A percentile compares a stretch with the other conserved stretches of the same genome.
phyloP scores from a whole-genome alignment of 805 yeast species.

The Starmerella vaccinii region DNA sequence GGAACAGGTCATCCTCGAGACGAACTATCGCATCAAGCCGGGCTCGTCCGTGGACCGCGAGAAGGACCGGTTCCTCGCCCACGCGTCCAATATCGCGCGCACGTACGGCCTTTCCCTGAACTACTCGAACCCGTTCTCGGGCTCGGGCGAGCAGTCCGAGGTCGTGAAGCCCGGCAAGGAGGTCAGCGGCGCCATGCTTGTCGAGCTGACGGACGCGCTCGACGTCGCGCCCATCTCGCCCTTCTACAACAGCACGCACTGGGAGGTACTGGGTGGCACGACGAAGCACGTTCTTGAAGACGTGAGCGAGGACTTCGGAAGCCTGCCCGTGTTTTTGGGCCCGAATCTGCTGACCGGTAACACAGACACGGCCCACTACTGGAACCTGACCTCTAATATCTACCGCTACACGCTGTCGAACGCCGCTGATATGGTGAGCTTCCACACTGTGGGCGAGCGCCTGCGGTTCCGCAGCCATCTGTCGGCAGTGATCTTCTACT shows the following conservation, averaged over 20 bases:
- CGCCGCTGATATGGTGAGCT: conserved; percentile 19
- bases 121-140: conserved; percentile 14
- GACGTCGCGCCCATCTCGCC: conserved; percentile 52
- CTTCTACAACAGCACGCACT: conserved; percentile 30
- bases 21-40: conserved; percentile 57
- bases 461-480: conserved; percentile 48
- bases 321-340: conserved; percentile 35
- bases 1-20: conserved; percentile 43
- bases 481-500: conserved; percentile 28
- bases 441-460: conserved; percentile 58
- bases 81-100: conserved; percentile 35
- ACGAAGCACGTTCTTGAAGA: conserved; percentile 55
- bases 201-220: conserved; percentile 23
- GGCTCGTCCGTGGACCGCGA: conserved; percentile 42
- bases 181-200: conserved; percentile 31
- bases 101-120: conserved; percentile 38
- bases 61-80: conserved; percentile 32
- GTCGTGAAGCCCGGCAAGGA: conserved; percentile 29
- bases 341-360: conserved; percentile 60
- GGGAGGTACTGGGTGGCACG: conserved; percentile 55
- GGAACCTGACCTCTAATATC: conserved; percentile 51
- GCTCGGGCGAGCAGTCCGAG: conserved; percentile 33
- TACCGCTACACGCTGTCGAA: conserved; percentile 38
- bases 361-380: conserved; percentile 61
- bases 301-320: conserved; percentile 9